Base-by-base conservation (phyloP, 495 filamentous ascomycete species). In the Lepidopterella palustris region DNA sequence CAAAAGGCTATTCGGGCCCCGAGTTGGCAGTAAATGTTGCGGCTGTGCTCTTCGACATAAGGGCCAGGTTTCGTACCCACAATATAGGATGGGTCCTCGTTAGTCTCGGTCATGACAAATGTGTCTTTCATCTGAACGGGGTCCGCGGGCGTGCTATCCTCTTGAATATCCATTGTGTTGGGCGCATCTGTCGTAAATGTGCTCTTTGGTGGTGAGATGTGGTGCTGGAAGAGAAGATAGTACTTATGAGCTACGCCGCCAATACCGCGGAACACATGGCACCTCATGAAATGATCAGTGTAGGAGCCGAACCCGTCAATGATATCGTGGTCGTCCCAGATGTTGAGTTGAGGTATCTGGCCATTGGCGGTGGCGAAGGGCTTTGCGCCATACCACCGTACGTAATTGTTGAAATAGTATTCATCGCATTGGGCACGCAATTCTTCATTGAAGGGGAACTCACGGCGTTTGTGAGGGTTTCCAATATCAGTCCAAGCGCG, bases 221-320 rank as follows among this genome's bases (percentile, higher is more conserved):
- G 92, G 59, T 96, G 92, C 76, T 96, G 92, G 75, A 97, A 96
- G 20, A 97, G 80, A 72, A 91, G 83, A 69, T 96, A 96, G 73
- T 96, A 95, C 56, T 74, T 74, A 56, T 73, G 71, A 15, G 73
- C 72, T 23, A 87, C 82, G 23, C 88, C 89, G 9, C 92, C 92
- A 61, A 97, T 92, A 51, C 92, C 92, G 56, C 86, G 82, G 76
- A 97, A 96, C 31, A 96, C 88, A 48, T 87, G 78, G 66, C 90
- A 96, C 69, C 80, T 84, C 92, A 97, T 96, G 73, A 96, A 96
- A 28, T 89, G 84, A 65, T 96, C 88, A 2, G 88, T 88, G 71
- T 97, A 96, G 1, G 87, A 91, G 2, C 92, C 92, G 63, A 95
- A 96, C 4, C 91, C 91, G 66, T 96, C 91, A 68, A 77, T 68